Percentiles rank a stretch among this genome's conserved stretches.
These are phyloP conservation scores for Botryosphaeria agaves DNA, from an alignment of 2,329 filamentous ascomycete genomes.

Conservation along the genomic window DNA sequence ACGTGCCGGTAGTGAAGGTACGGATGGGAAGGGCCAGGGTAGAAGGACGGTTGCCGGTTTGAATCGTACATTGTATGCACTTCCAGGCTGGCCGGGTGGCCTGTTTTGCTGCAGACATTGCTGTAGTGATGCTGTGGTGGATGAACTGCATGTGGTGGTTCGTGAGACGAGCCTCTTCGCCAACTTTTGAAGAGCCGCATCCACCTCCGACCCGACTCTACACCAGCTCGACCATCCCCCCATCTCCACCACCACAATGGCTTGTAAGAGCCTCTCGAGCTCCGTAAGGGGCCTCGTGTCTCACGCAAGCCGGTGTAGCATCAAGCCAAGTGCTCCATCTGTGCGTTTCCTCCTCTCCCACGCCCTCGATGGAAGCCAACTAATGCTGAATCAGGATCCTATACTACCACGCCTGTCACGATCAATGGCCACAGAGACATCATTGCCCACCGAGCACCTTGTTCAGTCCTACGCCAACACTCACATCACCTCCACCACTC, in stretches of 20 bases:
- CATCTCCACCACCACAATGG: conserved; percentile 16
- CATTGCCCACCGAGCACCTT: conserved; percentile 21
- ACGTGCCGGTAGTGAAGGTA: conserved; percentile 30
- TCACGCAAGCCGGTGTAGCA: neutral
- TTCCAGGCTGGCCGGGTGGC: conserved; percentile 9
- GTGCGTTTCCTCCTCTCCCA: conserved; percentile 25
- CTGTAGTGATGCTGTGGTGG: neutral
- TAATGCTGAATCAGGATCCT: no score
- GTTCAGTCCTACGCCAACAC: conserved; percentile 17
- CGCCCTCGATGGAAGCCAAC: conserved; percentile 12
- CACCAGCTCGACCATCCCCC: conserved; percentile 7
- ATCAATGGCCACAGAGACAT: conserved; percentile 38
- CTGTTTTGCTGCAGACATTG: conserved; percentile 17
- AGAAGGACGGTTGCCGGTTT: no score
- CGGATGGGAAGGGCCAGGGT: conserved; percentile 22
- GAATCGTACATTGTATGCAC: conserved; percentile 17
- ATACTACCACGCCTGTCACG: no score
- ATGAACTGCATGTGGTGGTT: neutral
- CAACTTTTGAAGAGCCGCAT: conserved; percentile 5
- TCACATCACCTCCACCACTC: conserved; percentile 14
- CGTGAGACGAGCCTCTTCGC: neutral
- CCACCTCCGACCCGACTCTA: conserved; percentile 13
- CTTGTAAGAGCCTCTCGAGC: conserved; percentile 18
- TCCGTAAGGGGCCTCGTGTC: conserved; percentile 17
- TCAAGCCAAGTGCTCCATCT: conserved; percentile 18